These are phyloP conservation scores for Daldinia bambusicola DNA, from an alignment of 495 filamentous ascomycete genomes.

Conservation along the genomic window DNA sequence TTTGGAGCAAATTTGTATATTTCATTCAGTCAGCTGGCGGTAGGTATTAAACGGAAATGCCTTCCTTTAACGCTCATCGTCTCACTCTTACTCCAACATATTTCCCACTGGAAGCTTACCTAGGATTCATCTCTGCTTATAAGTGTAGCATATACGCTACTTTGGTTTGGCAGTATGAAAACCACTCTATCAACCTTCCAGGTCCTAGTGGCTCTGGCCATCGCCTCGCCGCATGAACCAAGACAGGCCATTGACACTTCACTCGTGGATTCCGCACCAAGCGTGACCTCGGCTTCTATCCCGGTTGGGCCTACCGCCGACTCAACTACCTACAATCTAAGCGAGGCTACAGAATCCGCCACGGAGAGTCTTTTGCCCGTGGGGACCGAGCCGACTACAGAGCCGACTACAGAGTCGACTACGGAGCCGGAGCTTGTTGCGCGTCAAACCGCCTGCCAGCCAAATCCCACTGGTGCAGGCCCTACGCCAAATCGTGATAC, in stretches of 20 bases:
- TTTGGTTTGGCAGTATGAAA: slow-evolving; percentile 24
- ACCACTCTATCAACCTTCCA: slow-evolving; percentile 13
- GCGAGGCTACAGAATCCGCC: slow-evolving; percentile 37
- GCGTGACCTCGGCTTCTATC: slow-evolving; percentile 25
- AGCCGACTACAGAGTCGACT: no score
- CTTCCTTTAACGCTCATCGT: neutral
- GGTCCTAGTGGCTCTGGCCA: slow-evolving; percentile 24
- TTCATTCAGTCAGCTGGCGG: neutral
- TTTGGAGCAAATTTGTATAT: neutral
- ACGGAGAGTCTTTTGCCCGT: slow-evolving; percentile 37
- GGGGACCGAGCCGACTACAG: slow-evolving; percentile 21
- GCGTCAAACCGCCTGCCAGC: slow-evolving; percentile 34
- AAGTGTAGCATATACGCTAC: neutral
- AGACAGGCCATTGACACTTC: slow-evolving; percentile 42
- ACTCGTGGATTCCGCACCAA: slow-evolving; percentile 28
- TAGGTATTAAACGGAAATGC: neutral
- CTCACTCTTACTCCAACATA: neutral
- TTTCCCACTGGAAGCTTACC: neutral
- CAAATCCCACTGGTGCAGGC: slow-evolving; percentile 47
- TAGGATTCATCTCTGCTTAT: neutral
- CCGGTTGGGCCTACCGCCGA: slow-evolving; percentile 34
- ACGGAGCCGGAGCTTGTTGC: slow-evolving; percentile 16
- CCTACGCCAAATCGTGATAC: slow-evolving; percentile 51
- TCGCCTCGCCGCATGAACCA: slow-evolving; percentile 31
- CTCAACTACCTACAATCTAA: slow-evolving; percentile 35